Base-by-base conservation (phyloP, 1,139 yeast genomes). In the Geotrichum klebahnii region DNA sequence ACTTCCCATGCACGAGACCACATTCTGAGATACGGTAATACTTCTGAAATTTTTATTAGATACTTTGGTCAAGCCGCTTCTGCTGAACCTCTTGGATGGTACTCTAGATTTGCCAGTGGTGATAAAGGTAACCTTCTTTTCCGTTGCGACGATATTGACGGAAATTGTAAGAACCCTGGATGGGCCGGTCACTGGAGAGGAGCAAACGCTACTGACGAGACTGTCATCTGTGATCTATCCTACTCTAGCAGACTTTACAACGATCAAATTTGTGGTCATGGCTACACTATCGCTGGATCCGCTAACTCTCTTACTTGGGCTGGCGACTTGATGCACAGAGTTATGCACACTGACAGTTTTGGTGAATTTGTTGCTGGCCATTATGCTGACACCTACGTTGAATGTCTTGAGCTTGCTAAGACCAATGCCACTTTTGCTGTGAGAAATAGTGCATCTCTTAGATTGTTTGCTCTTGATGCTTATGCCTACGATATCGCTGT, bases 141-240 rank as follows among this genome's bases (percentile, higher is more conserved):
- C 56, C 61, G 72, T 38, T 70, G 74, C 61, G 73, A 70, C 47
- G 65, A 69, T 50, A 56, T 60, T 19, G 73, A 70, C 52, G 67
- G 65, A 0, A 65, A 67, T 48, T 70, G 74, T 58, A 55, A 57
- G 16, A 55, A 55, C 6, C 61, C 62, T 33, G 68, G 69, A 16
- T 69, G 69, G 66, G 72, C 72, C 8, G 73, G 73, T 31, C 70
- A 70, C 48, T 63, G 67, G 67, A 64, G 72, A 61, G 69, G 73
- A 44, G 64, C 60, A 29, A 67, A 67, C 49, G 69, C 59, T 17
- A 57, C 67, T 2, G 64, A 67, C 44, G 70, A 70, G 54, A 69
- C 68, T 10, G 69, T 66, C 28, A 60, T 67, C 46, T 67, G 59
- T 17, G 64, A 61, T 39, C 52, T 55, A 8, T 60, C 67, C 31